Percentiles rank a stretch among this genome's conserved stretches.
Conservation (phyloP, 768 basidiomycete genomes). For the Agrocybe pediades region DNA sequence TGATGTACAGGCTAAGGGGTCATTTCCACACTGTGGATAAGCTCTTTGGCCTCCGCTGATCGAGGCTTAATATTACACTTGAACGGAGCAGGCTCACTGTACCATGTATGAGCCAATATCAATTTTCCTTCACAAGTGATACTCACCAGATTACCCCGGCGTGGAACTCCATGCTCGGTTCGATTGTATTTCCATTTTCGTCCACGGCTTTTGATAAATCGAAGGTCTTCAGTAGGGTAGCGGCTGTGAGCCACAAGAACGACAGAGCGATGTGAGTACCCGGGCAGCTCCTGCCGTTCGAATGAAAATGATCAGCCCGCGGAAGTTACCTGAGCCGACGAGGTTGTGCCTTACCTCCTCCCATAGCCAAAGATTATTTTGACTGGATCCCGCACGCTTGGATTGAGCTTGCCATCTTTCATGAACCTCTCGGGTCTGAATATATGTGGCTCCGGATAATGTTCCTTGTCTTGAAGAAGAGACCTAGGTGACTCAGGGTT, state of each 20-base stretch:
- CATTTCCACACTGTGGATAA: not conserved
- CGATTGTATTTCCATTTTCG: conserved; percentile 1
- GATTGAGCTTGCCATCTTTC: conserved; percentile 6
- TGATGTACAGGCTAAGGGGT: too few relatives aligned
- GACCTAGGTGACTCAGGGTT: conserved; percentile 3
- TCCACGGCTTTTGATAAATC: conserved; percentile 1
- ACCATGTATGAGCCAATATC: not conserved
- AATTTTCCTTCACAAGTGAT: not conserved
- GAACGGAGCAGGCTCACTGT: conserved; percentile 6
- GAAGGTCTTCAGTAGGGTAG: conserved; percentile 7
- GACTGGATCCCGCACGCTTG: conserved; percentile 5
- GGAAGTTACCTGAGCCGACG: not conserved
- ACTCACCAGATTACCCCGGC: conserved; percentile 6
- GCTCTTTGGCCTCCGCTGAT: not conserved
- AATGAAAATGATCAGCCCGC: not conserved
- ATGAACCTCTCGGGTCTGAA: conserved; percentile 12
- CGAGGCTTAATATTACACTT: conserved; percentile 9
- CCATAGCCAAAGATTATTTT: conserved; percentile 11
- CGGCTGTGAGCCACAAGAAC: conserved; percentile 7
- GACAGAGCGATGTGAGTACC: conserved; percentile 7
- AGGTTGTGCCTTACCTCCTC: conserved; percentile 1
- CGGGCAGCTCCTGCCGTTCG: conserved; percentile 5
- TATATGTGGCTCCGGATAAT: conserved; percentile 5
- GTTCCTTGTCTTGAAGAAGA: conserved; percentile 6
- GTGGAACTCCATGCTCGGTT: conserved; percentile 4